Conservation (phyloP, 2,329 filamentous ascomycete species). For the Aspergillus ochraceoroseus region DNA sequence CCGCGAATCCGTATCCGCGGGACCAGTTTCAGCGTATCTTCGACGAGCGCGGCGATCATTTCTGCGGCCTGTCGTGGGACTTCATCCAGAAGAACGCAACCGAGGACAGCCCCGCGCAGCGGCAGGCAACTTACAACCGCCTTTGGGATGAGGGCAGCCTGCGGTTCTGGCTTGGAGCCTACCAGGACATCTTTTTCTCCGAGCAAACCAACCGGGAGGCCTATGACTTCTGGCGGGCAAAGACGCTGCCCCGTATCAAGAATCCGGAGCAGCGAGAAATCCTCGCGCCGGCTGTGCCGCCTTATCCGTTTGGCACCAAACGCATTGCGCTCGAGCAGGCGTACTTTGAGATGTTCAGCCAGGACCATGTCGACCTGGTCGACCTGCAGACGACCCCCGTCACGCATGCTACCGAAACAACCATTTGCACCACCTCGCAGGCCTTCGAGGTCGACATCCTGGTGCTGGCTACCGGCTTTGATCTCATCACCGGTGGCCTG, state of each 20-base stretch:
- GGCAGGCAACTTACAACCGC: slow-evolving; percentile 48
- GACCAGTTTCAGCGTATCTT: no score
- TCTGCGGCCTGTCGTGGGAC: slow-evolving; percentile 57
- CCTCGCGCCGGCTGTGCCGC: slow-evolving; percentile 51
- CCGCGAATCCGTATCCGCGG: no score
- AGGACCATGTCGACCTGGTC: slow-evolving; percentile 46
- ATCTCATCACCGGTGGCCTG: slow-evolving; percentile 22
- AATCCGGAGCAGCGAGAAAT: slow-evolving; percentile 49
- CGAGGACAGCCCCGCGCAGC: slow-evolving; percentile 50
- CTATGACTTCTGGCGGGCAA: slow-evolving; percentile 54
- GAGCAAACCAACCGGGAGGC: slow-evolving; percentile 49
- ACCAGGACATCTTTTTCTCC: slow-evolving; percentile 50
- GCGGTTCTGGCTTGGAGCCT: slow-evolving; percentile 51
- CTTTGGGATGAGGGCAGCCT: slow-evolving; percentile 53
- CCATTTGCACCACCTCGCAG: slow-evolving; percentile 38
- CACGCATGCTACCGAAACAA: slow-evolving; percentile 35
- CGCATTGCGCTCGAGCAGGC: slow-evolving; percentile 46
- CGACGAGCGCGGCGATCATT: slow-evolving; percentile 49
- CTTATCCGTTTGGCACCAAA: slow-evolving; percentile 54
- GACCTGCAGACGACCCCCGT: slow-evolving; percentile 45
- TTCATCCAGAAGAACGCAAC: slow-evolving; percentile 53
- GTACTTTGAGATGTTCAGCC: slow-evolving; percentile 50
- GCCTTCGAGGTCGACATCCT: background rate
- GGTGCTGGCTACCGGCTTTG: slow-evolving; percentile 2
- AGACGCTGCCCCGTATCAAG: slow-evolving; percentile 48